Evolutionary conservation across 2,329 filamentous ascomycete species (phyloP).

Genomic region (Claviceps arundinis): DNA sequence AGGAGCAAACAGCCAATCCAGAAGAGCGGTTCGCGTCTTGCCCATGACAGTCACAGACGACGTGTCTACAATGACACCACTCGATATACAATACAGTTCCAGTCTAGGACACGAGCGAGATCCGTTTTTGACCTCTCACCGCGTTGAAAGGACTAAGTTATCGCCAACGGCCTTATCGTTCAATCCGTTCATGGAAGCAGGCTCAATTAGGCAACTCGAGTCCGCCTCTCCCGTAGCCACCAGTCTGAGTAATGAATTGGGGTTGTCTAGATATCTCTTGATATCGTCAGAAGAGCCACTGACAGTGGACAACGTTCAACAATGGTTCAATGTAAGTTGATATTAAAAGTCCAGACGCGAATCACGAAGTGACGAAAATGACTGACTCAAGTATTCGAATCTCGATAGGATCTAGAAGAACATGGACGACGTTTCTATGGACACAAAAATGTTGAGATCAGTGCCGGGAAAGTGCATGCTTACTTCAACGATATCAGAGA

Average conservation of each 20-base stretch:
- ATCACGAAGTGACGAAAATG: background rate
- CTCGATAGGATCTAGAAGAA: slow-evolving; percentile 24
- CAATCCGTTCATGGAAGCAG: slow-evolving; percentile 27
- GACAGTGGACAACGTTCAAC: slow-evolving; percentile 24
- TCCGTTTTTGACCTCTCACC: slow-evolving; percentile 35
- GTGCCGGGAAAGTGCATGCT: slow-evolving; percentile 33
- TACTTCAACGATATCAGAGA: slow-evolving; percentile 49
- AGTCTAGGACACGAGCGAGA: slow-evolving; percentile 29
- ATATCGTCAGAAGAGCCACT: slow-evolving; percentile 23
- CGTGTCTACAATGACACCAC: slow-evolving; percentile 12
- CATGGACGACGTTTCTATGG: slow-evolving; percentile 24
- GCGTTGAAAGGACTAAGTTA: slow-evolving; percentile 30
- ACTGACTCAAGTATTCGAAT: background rate
- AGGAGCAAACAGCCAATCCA: slow-evolving; percentile 29
- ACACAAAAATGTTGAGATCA: slow-evolving; percentile 21
- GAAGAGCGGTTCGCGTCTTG: slow-evolving; percentile 18
- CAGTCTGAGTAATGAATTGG: slow-evolving; percentile 31
- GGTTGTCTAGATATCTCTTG: slow-evolving; percentile 31
- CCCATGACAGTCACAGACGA: slow-evolving; percentile 13
- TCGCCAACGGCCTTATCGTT: slow-evolving; percentile 53
- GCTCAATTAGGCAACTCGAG: slow-evolving; percentile 8
- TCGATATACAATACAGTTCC: slow-evolving; percentile 13
- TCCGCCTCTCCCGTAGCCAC: slow-evolving; percentile 17
- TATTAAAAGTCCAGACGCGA: background rate
- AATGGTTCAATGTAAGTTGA: slow-evolving; percentile 30